Conservation (phyloP, 2,329 filamentous ascomycete genomes). For the Fusarium penzigii region DNA sequence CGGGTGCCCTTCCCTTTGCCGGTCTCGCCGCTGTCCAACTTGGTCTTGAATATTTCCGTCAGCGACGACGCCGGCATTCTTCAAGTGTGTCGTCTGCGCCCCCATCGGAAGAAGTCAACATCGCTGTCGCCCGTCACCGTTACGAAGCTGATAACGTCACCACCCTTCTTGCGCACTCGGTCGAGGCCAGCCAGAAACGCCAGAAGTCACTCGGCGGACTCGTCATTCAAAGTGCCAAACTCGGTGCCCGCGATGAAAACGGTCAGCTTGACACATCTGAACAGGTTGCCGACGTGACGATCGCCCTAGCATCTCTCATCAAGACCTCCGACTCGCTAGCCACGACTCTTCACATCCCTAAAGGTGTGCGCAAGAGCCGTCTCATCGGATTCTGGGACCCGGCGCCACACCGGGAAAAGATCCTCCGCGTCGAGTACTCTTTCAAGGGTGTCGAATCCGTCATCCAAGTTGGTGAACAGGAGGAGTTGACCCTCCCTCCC, state of each 20-base stretch:
- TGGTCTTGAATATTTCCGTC: slow-evolving; percentile 20
- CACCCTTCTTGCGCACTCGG: slow-evolving; percentile 42
- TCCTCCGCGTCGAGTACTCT: slow-evolving; percentile 46
- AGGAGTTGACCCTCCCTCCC: slow-evolving; percentile 27
- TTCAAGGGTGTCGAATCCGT: slow-evolving; percentile 37
- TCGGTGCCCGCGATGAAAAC: slow-evolving; percentile 40
- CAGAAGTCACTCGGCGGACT: slow-evolving; percentile 40
- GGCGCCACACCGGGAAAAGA: slow-evolving; percentile 44
- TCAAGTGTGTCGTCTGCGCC: slow-evolving; percentile 9
- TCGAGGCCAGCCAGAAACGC: slow-evolving; percentile 41
- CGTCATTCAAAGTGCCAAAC: slow-evolving; percentile 52
- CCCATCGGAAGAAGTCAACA: slow-evolving; percentile 16
- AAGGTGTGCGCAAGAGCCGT: slow-evolving; percentile 43
- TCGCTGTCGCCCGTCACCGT: slow-evolving; percentile 36
- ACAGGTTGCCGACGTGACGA: slow-evolving; percentile 51
- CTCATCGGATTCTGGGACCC: slow-evolving; percentile 55
- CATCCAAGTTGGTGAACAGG: slow-evolving; percentile 22
- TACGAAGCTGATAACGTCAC: slow-evolving; percentile 48
- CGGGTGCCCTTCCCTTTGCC: slow-evolving; percentile 40
- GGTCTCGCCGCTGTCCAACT: slow-evolving; percentile 41
- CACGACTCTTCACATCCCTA: slow-evolving; percentile 39
- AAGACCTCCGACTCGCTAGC: slow-evolving; percentile 30
- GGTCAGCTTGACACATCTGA: slow-evolving; percentile 35
- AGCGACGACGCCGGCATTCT: slow-evolving; percentile 5
- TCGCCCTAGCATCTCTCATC: slow-evolving; percentile 49